Evolutionary conservation across 192 early-diverging fungal species (phyloP), one percentile per base, ranked within the genome.

Genomic region (Allomyces macrogynus): DNA sequence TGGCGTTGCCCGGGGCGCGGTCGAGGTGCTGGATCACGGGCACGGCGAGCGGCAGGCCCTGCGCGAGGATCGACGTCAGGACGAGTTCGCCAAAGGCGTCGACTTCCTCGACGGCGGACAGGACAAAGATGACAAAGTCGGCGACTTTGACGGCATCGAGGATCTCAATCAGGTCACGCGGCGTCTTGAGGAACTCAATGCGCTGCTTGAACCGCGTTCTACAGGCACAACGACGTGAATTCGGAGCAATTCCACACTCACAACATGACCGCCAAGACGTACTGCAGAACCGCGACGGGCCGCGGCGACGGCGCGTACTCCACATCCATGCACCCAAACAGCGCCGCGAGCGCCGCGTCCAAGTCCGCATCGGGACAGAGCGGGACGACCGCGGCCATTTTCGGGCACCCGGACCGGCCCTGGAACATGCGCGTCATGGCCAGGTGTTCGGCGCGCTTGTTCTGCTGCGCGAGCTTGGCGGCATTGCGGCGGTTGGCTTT

Each of bases 71-170:
- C 27, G 87, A 82, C 43, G 80, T 79, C 71, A 99, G 71, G 63
- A 84, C 83, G 66, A 78, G 79, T 71, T 91, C 86, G 54, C 95
- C 95, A 81, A 95, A 94, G 43, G 77, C 79, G 71, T 96, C 95
- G 10, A 98, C 95, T 71, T 96, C 93, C 11, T 86, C 85, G 4
- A 85, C 80, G 18, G 92, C 89, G 60, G 91, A 93, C 69, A 98
- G 71, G 1, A 88, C 80, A 70, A 91, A 85, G 63, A 98, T 67
- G 66, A 89, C 78, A 68, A 89, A 92, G 71, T 98, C 95, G 43
- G 91, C 90, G 0, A 93, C 86, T 74, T 91, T 93, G 70, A 87
- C 83, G 3, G 84, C 87, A 73, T 96, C 90, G 65, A 98, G 70
- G 43, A 95, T 85, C 49, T 89, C 86, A 64, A 91, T 73, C 57